Percentiles rank a stretch among this genome's conserved stretches.
Evolutionary conservation across 345 rosid genomes (phyloP).

Genomic region (Bruguiera parviflora): DNA sequence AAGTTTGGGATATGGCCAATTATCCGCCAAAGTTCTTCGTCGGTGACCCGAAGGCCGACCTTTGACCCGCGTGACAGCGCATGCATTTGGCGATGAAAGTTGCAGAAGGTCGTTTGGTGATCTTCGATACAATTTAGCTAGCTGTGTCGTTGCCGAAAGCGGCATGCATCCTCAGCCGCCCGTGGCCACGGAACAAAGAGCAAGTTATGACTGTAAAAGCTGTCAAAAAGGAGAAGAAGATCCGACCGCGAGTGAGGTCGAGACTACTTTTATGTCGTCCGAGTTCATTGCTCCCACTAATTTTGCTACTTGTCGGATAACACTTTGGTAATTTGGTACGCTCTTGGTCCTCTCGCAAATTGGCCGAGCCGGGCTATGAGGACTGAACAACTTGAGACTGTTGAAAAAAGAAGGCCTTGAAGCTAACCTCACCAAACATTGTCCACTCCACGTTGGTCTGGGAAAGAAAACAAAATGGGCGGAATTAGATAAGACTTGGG

Average conservation of each 20-base stretch:
- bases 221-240: conserved; percentile 20
- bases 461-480: conserved; percentile 6
- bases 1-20: too few relatives aligned
- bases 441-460: conserved; percentile 9
- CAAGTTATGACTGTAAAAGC: conserved; percentile 14
- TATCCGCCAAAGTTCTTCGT: too few relatives aligned
- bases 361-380: conserved; percentile 9
- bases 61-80: too few relatives aligned
- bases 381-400: neutral
- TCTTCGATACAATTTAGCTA: too few relatives aligned
- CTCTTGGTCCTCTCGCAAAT: conserved; percentile 19
- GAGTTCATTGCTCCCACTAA: conserved; percentile 34
- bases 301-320: conserved; percentile 17
- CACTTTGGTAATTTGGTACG: conserved; percentile 15
- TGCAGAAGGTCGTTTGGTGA: too few relatives aligned
- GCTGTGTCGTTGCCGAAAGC: too few relatives aligned
- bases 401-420: neutral
- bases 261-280: conserved; percentile 20
- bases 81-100: too few relatives aligned
- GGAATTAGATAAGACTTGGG: conserved; percentile 15
- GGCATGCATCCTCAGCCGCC: too few relatives aligned
- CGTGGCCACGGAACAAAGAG: neutral
- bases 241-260: conserved; percentile 8
- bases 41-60: too few relatives aligned
- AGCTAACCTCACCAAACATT: conserved; percentile 15